These are phyloP conservation scores for Cyclocybe aegerita DNA, from an alignment of 768 basidiomycete species.

Conservation along the genomic window DNA sequence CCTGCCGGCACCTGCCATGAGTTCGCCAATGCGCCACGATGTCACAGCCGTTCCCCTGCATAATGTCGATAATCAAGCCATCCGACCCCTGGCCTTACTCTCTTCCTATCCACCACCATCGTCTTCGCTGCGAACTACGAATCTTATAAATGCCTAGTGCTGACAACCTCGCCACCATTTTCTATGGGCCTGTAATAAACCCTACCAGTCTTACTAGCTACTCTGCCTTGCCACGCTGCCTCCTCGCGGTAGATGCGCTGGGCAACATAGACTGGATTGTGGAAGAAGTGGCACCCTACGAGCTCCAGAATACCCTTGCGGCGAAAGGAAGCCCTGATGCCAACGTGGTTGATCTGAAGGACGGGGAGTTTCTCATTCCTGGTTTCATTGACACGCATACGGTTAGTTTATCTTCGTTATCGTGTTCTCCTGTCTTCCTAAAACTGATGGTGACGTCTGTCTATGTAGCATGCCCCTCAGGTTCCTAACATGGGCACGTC, in stretches of 20 bases:
- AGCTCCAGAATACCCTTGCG: conserved; percentile 49
- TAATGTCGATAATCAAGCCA: not conserved
- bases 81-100: not conserved
- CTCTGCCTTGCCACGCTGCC: conserved; percentile 46
- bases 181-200: conserved; percentile 59
- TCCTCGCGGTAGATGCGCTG: conserved; percentile 49
- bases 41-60: too few species aligned
- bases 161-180: conserved; percentile 23
- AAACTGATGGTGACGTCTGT: not conserved
- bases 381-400: conserved; percentile 93
- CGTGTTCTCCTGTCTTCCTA: not conserved
- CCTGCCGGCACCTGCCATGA: too few species aligned
- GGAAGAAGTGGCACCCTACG: conserved; percentile 47
- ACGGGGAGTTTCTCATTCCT: conserved; percentile 76
- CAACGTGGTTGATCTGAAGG: conserved; percentile 39
- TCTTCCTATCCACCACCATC: not conserved
- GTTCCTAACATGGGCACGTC: conserved; percentile 70
- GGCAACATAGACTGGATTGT: conserved; percentile 72
- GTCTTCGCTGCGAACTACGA: not conserved
- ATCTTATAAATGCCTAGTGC: not conserved
- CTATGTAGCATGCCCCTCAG: conserved; percentile 73
- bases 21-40: too few species aligned
- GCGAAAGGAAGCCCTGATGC: conserved; percentile 49
- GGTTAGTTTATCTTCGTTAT: conserved; percentile 42
- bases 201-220: conserved; percentile 44